Percentiles rank a stretch among this genome's conserved stretches.
phyloP scores from a whole-genome alignment of 345 rosid genomes.

The Nephelium lappaceum region DNA sequence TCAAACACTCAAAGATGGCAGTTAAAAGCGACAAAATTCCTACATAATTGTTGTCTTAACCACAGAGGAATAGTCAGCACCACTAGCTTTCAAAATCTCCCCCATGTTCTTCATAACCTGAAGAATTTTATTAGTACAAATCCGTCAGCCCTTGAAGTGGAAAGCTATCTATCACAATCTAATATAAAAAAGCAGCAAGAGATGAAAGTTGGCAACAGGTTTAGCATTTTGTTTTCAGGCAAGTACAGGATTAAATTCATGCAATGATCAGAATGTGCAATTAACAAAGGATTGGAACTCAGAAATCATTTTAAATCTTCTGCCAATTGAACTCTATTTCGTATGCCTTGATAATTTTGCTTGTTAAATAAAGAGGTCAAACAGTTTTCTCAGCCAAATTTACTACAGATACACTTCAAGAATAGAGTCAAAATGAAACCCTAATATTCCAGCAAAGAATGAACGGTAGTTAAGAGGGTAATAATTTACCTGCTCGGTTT shows the following conservation, averaged over 20 bases:
- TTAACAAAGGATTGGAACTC: not conserved
- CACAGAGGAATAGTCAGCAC: slow-evolving; percentile 55
- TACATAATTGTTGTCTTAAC: slow-evolving; percentile 73
- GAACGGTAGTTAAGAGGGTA: not conserved
- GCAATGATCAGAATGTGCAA: not conserved
- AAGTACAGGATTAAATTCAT: not conserved
- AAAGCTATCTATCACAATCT: not conserved
- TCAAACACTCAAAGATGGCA: not conserved
- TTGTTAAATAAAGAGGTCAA: not conserved
- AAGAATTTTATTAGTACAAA: not conserved
- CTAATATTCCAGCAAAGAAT: not conserved
- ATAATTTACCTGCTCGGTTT: slow-evolving; percentile 80
- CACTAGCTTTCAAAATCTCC: slow-evolving; percentile 61
- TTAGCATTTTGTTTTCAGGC: not conserved
- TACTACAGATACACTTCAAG: not conserved
- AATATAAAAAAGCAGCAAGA: not conserved
- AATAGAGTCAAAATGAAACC: not conserved
- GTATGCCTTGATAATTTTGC: not conserved
- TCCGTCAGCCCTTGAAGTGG: not conserved
- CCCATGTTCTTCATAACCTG: slow-evolving; percentile 68
- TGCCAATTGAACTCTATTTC: not conserved
- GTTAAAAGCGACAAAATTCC: slow-evolving; percentile 3
- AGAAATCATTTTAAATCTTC: not conserved
- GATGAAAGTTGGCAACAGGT: not conserved
- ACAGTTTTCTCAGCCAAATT: not conserved